Conservation (phyloP, 73 alveolate species). For the Tetrahymena thermophila region DNA sequence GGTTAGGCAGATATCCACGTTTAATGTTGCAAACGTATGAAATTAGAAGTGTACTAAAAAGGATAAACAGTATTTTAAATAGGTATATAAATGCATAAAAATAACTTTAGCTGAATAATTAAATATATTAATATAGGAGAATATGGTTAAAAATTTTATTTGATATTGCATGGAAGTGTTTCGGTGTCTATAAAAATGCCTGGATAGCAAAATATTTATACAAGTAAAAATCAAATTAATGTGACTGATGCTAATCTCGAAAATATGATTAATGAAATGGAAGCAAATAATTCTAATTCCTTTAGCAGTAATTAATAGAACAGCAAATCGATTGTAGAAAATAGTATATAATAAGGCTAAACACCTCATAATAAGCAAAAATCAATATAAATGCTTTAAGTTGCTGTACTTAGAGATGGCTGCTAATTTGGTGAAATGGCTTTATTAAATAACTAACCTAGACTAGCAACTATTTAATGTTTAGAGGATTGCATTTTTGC, state of each 20-base stretch:
- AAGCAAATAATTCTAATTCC: not conserved
- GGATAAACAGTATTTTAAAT: not conserved
- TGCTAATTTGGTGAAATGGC: not conserved
- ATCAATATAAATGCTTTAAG: not conserved
- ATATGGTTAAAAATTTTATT: not conserved
- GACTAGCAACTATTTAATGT: not conserved
- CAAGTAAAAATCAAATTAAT: not conserved
- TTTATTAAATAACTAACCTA: not conserved
- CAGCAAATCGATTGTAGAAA: not conserved
- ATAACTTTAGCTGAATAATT: not conserved
- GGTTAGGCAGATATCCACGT: not conserved
- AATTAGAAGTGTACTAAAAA: not conserved
- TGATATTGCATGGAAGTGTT: not conserved
- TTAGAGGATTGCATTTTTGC: not conserved
- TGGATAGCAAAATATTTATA: not conserved
- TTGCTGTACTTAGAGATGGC: not conserved
- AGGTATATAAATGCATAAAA: not conserved
- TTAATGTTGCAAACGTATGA: not conserved
- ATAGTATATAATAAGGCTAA: not conserved
- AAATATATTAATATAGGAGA: not conserved
- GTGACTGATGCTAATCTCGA: not conserved
- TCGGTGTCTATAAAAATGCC: not conserved
- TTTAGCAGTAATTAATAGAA: not conserved
- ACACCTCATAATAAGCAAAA: not conserved
- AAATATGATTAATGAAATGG: not conserved